Conservation (phyloP, 1,284 basidiomycete genomes). For the Malassezia slooffiae region DNA sequence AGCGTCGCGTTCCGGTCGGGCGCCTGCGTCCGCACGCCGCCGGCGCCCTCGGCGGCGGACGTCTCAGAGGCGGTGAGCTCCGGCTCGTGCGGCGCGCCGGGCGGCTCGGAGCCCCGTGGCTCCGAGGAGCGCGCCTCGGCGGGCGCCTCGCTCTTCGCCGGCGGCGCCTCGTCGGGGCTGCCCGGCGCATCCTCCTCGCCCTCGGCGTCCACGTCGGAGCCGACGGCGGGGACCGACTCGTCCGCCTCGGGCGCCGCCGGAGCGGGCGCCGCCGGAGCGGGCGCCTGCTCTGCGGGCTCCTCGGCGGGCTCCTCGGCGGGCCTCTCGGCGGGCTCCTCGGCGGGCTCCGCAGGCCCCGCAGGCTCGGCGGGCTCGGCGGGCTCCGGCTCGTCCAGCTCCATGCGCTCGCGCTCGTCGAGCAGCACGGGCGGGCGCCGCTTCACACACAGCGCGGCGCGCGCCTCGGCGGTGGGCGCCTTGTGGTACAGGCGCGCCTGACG, state of each 20-base stretch:
- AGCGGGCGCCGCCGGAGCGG: background rate
- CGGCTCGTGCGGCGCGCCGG: background rate
- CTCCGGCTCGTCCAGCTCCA: constrained; percentile 3
- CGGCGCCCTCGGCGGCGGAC: constrained; percentile 17
- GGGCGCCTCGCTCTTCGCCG: constrained; percentile 20
- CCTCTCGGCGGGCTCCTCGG: constrained; percentile 25
- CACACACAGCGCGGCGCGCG: constrained; percentile 58
- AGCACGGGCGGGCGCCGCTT: background rate
- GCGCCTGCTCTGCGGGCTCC: background rate
- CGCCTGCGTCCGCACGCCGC: constrained; percentile 14
- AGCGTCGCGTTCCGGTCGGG: constrained; percentile 30
- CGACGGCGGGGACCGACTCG: constrained; percentile 20
- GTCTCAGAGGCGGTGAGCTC: background rate
- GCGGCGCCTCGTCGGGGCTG: constrained; percentile 13
- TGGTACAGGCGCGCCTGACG: constrained; percentile 80
- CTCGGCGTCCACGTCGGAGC: constrained; percentile 11
- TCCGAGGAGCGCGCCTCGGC: constrained; percentile 13
- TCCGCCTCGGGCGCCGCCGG: constrained; percentile 11
- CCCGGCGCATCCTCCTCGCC: constrained; percentile 15
- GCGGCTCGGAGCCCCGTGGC: too few species aligned
- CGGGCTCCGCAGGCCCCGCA: constrained; percentile 26
- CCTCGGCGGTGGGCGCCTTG: constrained; percentile 57
- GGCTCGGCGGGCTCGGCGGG: constrained; percentile 30
- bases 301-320: constrained; percentile 15
- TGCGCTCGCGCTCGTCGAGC: background rate